phyloP scores from a whole-genome alignment of 306 rosid species.

The Trichosanthes cucumerina region DNA sequence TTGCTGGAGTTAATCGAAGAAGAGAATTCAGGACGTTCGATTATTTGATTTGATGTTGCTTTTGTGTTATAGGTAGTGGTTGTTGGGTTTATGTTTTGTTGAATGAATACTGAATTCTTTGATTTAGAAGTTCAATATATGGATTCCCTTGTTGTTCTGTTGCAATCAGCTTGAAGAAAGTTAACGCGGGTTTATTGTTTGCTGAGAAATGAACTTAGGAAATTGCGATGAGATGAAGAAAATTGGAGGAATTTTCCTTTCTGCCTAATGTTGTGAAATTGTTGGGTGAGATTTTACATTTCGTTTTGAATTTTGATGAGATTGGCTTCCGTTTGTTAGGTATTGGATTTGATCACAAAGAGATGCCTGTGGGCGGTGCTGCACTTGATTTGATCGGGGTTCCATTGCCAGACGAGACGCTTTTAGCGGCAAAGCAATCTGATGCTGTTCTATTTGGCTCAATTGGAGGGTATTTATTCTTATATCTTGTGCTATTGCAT shows the following conservation, averaged over 20 bases:
- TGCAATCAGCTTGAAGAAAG: neutral
- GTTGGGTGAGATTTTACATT: neutral
- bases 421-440: conserved; percentile 54
- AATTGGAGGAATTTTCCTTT: neutral
- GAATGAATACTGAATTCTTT: neutral
- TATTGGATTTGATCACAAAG: conserved; percentile 49
- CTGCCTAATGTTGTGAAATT: neutral
- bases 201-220: neutral
- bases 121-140: neutral
- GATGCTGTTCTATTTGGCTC: conserved; percentile 84
- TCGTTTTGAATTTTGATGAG: neutral
- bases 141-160: neutral
- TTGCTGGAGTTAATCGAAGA: neutral
- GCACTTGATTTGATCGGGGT: conserved; percentile 79
- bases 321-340: conserved; percentile 27
- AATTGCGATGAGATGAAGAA: neutral
- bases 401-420: conserved; percentile 77
- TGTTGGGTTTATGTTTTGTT: neutral
- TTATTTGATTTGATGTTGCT: neutral
- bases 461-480: conserved; percentile 59
- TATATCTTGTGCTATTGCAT: neutral
- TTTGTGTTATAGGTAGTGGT: neutral
- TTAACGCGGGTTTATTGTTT: neutral
- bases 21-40: neutral
- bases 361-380: conserved; percentile 80